These are phyloP conservation scores for Aspergillus persii DNA, from an alignment of 2,329 filamentous ascomycete genomes.

Conservation along the genomic window DNA sequence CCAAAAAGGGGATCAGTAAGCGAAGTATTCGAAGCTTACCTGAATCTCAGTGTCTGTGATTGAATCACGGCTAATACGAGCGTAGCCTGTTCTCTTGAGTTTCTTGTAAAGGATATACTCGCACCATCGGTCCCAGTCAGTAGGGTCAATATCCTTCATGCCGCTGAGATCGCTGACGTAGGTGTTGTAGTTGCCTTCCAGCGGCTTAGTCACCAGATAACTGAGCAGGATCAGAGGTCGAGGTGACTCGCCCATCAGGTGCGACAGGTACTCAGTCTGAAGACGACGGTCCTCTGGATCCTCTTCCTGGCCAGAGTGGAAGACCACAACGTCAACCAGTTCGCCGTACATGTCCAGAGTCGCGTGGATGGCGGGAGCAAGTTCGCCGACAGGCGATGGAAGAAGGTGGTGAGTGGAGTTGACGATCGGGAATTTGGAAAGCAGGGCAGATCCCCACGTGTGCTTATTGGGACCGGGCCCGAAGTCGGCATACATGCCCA, in stretches of 20 bases:
- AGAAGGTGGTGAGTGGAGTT: constrained; percentile 96
- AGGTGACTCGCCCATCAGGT: constrained; percentile 79
- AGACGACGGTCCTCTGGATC: constrained; percentile 86
- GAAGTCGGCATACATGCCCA: constrained; percentile 98
- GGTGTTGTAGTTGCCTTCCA: constrained; percentile 93
- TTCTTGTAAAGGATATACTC: constrained; percentile 97
- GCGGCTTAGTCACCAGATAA: constrained; percentile 88
- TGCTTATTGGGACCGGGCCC: constrained; percentile 98
- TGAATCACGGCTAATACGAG: constrained; percentile 79
- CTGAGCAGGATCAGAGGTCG: constrained; percentile 82
- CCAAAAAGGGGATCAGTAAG: neutral
- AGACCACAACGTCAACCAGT: constrained; percentile 89
- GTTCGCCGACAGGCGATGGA: constrained; percentile 87
- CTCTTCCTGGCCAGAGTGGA: constrained; percentile 98
- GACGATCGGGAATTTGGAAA: constrained; percentile 96
- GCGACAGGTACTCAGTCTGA: constrained; percentile 80
- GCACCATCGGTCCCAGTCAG: constrained; percentile 97
- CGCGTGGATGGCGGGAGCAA: constrained; percentile 95
- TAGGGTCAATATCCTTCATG: constrained; percentile 92
- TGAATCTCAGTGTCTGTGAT: constrained; percentile 98
- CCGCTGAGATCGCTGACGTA: constrained; percentile 83
- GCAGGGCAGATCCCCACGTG: constrained; percentile 89
- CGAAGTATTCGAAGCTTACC: constrained; percentile 46
- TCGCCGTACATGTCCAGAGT: constrained; percentile 91
- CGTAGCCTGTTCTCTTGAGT: constrained; percentile 81